Conservation (phyloP, 345 rosid genomes). For the Acer yangbiense region DNA sequence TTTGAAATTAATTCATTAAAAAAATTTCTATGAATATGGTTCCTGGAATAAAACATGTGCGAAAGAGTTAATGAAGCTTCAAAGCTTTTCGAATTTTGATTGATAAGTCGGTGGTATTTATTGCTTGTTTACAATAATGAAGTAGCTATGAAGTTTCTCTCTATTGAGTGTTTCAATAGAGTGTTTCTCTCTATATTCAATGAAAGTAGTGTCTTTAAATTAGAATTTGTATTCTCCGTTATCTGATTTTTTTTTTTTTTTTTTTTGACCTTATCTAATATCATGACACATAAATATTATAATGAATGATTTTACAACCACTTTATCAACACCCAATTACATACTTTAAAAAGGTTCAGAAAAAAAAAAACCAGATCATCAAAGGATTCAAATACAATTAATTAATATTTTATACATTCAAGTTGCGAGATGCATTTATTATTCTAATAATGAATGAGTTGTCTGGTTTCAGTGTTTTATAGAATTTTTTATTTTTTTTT, state of each 20-base stretch:
- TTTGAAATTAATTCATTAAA: too few species aligned
- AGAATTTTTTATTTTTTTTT: too few species aligned
- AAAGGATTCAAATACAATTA: neutral
- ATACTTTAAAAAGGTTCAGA: too few species aligned
- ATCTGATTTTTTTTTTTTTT: too few species aligned
- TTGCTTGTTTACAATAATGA: neutral
- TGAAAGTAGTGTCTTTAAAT: neutral
- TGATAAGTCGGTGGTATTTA: constrained; percentile 19
- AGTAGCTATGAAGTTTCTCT: neutral
- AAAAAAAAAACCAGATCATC: too few species aligned
- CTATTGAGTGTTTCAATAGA: neutral
- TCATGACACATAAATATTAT: too few species aligned
- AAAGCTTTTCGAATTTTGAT: neutral
- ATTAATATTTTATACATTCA: neutral
- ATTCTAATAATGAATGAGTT: too few species aligned
- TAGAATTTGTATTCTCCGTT: too few species aligned
- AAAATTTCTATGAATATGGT: neutral
- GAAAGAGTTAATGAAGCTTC: constrained; percentile 16
- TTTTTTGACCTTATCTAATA: too few species aligned
- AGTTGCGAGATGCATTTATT: neutral
- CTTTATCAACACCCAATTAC: too few species aligned
- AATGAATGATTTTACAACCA: too few species aligned
- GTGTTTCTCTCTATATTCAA: neutral
- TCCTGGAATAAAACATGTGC: constrained; percentile 22
- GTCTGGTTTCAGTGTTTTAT: too few species aligned